Base-by-base conservation (phyloP, 305 asterid species). In the Caryopteris hybrid region DNA sequence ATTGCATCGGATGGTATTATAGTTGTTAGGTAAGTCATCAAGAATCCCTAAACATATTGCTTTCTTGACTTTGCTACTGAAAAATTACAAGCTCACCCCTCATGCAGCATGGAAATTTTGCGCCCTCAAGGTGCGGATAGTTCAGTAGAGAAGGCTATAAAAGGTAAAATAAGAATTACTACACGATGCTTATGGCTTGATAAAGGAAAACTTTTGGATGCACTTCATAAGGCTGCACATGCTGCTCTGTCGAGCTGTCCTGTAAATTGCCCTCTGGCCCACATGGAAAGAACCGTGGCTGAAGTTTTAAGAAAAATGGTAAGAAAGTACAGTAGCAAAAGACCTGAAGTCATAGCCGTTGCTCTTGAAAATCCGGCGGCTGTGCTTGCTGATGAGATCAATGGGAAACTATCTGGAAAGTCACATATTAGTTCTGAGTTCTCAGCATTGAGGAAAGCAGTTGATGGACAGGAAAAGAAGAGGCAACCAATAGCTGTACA, bases 161-260 rank as follows among this genome's bases (percentile, higher is more conserved):
- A 91, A 76, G 98, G 98, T 71, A 95, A 91, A 83, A 95, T 95
- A 72, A 83, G 94, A 84, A 95, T 95, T 29, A 95, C 98, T 0
- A 95, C 99, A 23, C 93, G 99, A 51, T 95, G 99, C 86, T 79
- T 95, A 83, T 95, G 99, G 99, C 94, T 91, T 69, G 99, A 95
- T 80, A 95, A 84, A 81, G 98, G 99, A 23, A 91, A 89, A 78
- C 97, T 95, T 77, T 78, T 95, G 73, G 99, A 95, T 82, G 96
- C 97, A 1, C 95, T 95, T 55, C 97, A 95, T 78, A 87, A 85
- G 76, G 96, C 97, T 69, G 94, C 97, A 50, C 99, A 95, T 79
- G 97, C 98, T 79, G 81, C 98, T 54, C 78, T 95, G 53, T 88
- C 95, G 18, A 91, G 98, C 82, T 95, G 99, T 80, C 96, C 98